Evolutionary conservation across 768 basidiomycete species (phyloP).

Genomic region (Candolleomyces aberdarensis): DNA sequence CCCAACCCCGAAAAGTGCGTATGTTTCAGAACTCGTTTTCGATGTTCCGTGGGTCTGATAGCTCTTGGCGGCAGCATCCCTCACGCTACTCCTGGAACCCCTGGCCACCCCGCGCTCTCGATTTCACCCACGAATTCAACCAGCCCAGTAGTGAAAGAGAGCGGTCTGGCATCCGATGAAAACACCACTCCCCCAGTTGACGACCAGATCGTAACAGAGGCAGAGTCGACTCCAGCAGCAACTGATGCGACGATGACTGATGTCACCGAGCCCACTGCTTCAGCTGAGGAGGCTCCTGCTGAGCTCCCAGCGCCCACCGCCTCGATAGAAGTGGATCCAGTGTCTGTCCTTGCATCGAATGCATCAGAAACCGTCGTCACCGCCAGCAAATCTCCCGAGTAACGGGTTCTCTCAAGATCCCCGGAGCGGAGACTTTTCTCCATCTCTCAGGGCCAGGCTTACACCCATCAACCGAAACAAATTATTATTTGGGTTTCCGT

Average conservation of each 20-base stretch:
- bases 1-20: conserved; percentile 96
- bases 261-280: background rate
- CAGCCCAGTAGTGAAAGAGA: conserved; percentile 66
- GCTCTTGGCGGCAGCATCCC: conserved; percentile 63
- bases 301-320: background rate
- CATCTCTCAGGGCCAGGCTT: background rate
- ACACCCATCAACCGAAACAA: background rate
- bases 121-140: conserved; percentile 73
- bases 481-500: background rate
- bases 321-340: background rate
- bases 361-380: background rate
- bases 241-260: background rate
- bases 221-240: background rate
- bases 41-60: conserved; percentile 13
- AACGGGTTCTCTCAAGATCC: background rate
- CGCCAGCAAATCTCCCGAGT: background rate
- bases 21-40: conserved; percentile 2
- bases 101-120: conserved; percentile 57
- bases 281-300: background rate
- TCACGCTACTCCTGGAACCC: conserved; percentile 66
- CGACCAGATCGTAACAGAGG: conserved; percentile 1
- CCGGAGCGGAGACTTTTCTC: no score
- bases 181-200: conserved; percentile 28
- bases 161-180: conserved; percentile 41
- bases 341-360: background rate